A percentile compares a stretch with the other conserved stretches of the same genome.
phyloP scores from a whole-genome alignment of 2,329 filamentous ascomycete genomes.

The Talaromyces sp. region DNA sequence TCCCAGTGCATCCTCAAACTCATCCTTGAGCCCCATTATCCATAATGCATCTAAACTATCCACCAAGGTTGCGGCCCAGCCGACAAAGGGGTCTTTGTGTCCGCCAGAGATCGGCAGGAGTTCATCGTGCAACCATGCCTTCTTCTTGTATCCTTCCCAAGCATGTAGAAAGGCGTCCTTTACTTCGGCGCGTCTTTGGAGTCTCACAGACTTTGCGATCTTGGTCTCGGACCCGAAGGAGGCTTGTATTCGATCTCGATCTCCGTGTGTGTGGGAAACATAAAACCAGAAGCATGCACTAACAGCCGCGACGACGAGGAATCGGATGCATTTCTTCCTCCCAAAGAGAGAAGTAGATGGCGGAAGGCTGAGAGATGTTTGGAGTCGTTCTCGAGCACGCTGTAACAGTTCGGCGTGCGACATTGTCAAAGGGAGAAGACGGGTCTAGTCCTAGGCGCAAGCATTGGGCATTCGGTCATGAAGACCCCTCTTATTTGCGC shows the following conservation, averaged over 20 bases:
- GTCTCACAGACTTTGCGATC: background rate
- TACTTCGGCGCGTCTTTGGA: slow-evolving; percentile 42
- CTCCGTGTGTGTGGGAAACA: background rate
- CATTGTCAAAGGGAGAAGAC: background rate
- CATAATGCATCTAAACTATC: slow-evolving; percentile 74
- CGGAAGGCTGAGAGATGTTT: background rate
- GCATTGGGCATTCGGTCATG: background rate
- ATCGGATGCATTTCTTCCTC: background rate
- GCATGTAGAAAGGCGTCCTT: slow-evolving; percentile 69
- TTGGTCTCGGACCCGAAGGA: slow-evolving; percentile 3
- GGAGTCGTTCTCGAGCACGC: background rate
- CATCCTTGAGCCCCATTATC: slow-evolving; percentile 72
- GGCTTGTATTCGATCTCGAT: slow-evolving; percentile 3
- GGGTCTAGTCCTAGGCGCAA: background rate
- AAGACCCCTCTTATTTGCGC: background rate
- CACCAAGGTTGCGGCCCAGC: slow-evolving; percentile 79
- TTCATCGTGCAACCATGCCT: slow-evolving; percentile 84
- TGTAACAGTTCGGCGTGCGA: background rate
- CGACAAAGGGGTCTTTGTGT: slow-evolving; percentile 73
- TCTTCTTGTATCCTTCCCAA: slow-evolving; percentile 73
- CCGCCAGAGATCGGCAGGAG: slow-evolving; percentile 66
- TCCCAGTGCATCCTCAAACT: slow-evolving; percentile 71
- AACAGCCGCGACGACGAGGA: background rate
- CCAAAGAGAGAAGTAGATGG: background rate
- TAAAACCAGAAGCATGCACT: background rate